Evolutionary conservation across 75 land plant species (phyloP).

Genomic region (Isoetes taiwanensis): DNA sequence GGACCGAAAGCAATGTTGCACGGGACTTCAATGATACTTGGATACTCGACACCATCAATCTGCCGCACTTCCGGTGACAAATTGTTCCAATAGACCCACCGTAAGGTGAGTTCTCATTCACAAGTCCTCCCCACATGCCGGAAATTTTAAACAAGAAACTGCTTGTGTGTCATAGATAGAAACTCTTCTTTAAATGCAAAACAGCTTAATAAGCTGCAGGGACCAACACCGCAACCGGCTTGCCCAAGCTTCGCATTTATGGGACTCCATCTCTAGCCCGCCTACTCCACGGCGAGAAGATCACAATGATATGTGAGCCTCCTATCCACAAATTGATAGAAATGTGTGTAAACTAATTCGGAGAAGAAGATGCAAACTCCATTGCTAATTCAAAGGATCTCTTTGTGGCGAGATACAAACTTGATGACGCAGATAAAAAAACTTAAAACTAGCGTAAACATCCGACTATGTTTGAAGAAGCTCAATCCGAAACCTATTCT

Average conservation of each 20-base stretch:
- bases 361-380: too few relatives aligned
- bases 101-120: slow-evolving; percentile 41
- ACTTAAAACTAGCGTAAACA: too few relatives aligned
- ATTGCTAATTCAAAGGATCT: too few relatives aligned
- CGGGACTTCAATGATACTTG: slow-evolving; percentile 21
- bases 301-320: slow-evolving; percentile 10
- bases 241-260: slow-evolving; percentile 73
- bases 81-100: slow-evolving; percentile 56
- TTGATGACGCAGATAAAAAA: too few relatives aligned
- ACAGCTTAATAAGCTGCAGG: slow-evolving; percentile 45
- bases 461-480: too few relatives aligned
- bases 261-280: slow-evolving; percentile 37
- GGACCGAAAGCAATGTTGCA: slow-evolving; percentile 50
- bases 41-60: slow-evolving; percentile 22
- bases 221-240: slow-evolving; percentile 81
- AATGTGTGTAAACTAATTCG: too few relatives aligned
- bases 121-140: slow-evolving; percentile 62
- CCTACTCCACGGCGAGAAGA: slow-evolving; percentile 14
- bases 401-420: too few relatives aligned
- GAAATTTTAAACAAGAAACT: slow-evolving; percentile 36
- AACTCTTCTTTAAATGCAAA: slow-evolving; percentile 39
- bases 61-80: slow-evolving; percentile 32
- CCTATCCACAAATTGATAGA: too few relatives aligned
- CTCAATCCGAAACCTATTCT: too few relatives aligned
- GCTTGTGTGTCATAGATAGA: slow-evolving; percentile 23